phyloP scores from a whole-genome alignment of 1,284 basidiomycete species.

The Austroboletus novae-zelandiae region DNA sequence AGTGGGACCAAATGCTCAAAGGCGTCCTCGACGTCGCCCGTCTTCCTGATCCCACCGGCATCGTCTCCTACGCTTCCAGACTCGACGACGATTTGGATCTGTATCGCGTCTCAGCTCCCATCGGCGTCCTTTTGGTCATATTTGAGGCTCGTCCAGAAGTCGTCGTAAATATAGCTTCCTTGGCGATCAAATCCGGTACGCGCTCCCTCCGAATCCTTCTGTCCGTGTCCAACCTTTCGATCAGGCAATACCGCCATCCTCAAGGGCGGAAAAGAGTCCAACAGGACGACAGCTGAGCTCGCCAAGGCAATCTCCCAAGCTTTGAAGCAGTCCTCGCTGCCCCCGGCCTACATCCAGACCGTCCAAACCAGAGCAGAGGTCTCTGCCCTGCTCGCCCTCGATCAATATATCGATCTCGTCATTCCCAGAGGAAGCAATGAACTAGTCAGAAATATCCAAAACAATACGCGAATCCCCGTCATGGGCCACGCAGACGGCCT shows the following conservation, averaged over 20 bases:
- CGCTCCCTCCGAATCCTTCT: slow-evolving; percentile 4
- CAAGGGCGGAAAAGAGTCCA: slow-evolving; percentile 96
- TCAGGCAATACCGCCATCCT: slow-evolving; percentile 91
- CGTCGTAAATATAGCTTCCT: slow-evolving; percentile 93
- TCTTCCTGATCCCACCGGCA: slow-evolving; percentile 85
- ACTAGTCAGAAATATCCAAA: slow-evolving; percentile 88
- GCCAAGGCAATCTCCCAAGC: slow-evolving; percentile 80
- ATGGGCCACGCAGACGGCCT: slow-evolving; percentile 99
- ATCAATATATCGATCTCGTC: slow-evolving; percentile 94
- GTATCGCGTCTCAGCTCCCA: slow-evolving; percentile 94
- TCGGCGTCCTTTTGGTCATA: slow-evolving; percentile 95
- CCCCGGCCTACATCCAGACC: slow-evolving; percentile 83
- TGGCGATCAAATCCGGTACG: slow-evolving; percentile 95
- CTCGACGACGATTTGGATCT: slow-evolving; percentile 87
- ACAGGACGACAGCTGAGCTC: slow-evolving; percentile 72
- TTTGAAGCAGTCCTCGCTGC: slow-evolving; percentile 70
- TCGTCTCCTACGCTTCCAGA: slow-evolving; percentile 84
- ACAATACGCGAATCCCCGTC: slow-evolving; percentile 89
- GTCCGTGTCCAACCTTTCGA: slow-evolving; percentile 4
- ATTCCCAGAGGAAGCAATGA: slow-evolving; percentile 95
- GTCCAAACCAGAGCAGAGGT: slow-evolving; percentile 94
- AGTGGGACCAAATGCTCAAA: slow-evolving; percentile 93
- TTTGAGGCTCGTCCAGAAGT: slow-evolving; percentile 99
- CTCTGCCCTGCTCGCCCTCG: slow-evolving; percentile 80
- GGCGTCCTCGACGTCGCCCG: slow-evolving; percentile 86